Evolutionary conservation across 2,329 filamentous ascomycete species (phyloP), one percentile per base, ranked within the genome.

Genomic region (Xylaria sp.): DNA sequence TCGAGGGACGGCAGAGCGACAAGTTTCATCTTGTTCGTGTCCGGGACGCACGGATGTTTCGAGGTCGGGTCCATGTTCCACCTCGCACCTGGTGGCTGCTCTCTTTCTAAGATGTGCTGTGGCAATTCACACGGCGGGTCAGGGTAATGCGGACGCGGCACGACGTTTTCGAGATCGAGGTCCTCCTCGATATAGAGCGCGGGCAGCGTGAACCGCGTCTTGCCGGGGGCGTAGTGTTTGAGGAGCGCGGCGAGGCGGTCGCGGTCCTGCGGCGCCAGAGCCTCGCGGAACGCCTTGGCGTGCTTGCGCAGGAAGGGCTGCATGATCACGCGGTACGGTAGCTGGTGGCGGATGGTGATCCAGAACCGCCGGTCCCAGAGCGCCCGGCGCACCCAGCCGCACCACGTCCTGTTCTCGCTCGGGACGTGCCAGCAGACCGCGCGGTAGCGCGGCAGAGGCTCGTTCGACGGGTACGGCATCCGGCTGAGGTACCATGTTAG

Each of bases 301-400:
- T 84, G 77, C 39, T 80, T 80, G 1, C 73, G 70, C 2, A 79
- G 75, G 71, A 86, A 84, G 0, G 87, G 87, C 39, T 80, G 80
- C 2, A 89, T 69, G 20, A 79, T 75, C 18, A 86, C 78, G 15
- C 76, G 75, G 58, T 79, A 80, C 3, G 81, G 81, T 7, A 83
- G 77, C 5, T 83, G 81, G 55, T 82, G 78, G 23, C 78, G 77
- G 10, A 88, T 63, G 18, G 83, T 81, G 18, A 90, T 77, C 89
- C 89, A 91, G 77, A 85, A 91, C 2, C 89, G 86, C 0, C 87
- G 86, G 76, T 91, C 89, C 80, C 84, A 91, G 62, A 85, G 76
- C 55, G 72, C 67, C 78, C 81, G 82, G 1, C 60, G 68, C 41
- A 64, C 67, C 79, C 78, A 80, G 3, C n/a, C 4, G 1, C 72